phyloP scores from a whole-genome alignment of 1,284 basidiomycete genomes.

The Phylloporus sp. region DNA sequence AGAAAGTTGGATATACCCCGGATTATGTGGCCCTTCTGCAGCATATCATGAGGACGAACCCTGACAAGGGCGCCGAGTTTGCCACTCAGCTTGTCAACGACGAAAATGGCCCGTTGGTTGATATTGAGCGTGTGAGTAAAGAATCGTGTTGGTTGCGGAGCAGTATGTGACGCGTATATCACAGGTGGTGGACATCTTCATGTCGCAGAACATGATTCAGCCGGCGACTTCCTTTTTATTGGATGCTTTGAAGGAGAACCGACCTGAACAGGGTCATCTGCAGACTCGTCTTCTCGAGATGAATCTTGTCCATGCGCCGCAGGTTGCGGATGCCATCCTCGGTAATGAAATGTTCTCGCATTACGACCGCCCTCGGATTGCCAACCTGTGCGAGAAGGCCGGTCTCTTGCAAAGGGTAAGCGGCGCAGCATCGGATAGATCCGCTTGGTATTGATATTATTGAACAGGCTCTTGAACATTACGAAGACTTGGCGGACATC shows the following conservation, averaged over 20 bases:
- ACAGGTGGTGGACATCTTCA: constrained; percentile 96
- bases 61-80: constrained; percentile 98
- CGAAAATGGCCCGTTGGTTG: constrained; percentile 91
- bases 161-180: constrained; percentile 15
- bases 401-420: constrained; percentile 90
- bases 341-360: constrained; percentile 99
- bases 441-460: constrained; percentile 21
- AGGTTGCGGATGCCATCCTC: constrained; percentile 98
- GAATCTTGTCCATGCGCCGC: constrained; percentile 97
- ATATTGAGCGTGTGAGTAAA: constrained; percentile 83
- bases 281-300: constrained; percentile 98
- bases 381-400: constrained; percentile 98
- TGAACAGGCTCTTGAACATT: constrained; percentile 98
- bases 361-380: constrained; percentile 96
- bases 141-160: background rate
- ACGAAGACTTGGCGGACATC: constrained; percentile 97
- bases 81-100: constrained; percentile 96
- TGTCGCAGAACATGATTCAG: constrained; percentile 99
- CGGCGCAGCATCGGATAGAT: constrained; percentile 17
- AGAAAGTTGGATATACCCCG: constrained; percentile 95
- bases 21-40: constrained; percentile 96
- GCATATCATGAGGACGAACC: constrained; percentile 96
- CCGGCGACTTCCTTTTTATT: constrained; percentile 98
- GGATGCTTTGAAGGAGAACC: constrained; percentile 99
- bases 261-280: constrained; percentile 94